Base-by-base conservation (phyloP, 805 yeast species). In the Wickerhamiella alocasiicola region DNA sequence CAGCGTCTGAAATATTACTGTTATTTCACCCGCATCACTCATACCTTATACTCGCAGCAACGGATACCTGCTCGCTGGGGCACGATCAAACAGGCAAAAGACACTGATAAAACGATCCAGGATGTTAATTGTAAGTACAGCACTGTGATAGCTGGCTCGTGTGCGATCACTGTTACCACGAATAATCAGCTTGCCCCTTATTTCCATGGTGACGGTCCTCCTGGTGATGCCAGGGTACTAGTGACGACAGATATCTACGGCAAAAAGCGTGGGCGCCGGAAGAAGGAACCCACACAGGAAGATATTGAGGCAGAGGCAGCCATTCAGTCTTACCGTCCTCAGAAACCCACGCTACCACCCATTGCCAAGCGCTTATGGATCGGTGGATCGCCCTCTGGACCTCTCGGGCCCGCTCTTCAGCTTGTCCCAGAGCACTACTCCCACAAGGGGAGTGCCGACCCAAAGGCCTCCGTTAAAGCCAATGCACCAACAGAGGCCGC, bases 1-100 rank as follows among this genome's bases (percentile, higher is more conserved):
- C 93, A 94, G 0, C 75, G 84, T 47, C 66, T 69, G 44, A 79
- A 81, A 52, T 81, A 74, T 49, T 81, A 72, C 56, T 64, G 93
- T 30, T 76, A 80, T 49, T 66, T 76, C 46, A 65, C 76, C 0
- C 66, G 40, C n/a, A 27, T 39, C 3, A 17, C 31, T 4, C 42
- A 27, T 18, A 11, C 25, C 9, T 15, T 18, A 4, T 35, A 15
- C 31, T 3, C 21, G 7, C 25, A 31, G 21, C 21, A 28, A 18
- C 39, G 18, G 2, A 6, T 25, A 7, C 28, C 34, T 4, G 15
- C 17, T 1, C 17, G 2, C 11, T 60, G 67, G 49, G 62, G 62
- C 2, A 27, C 45, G 3, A 54, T 59, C 21, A 43, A 48, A 13
- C 29, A 29, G 6, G 5, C 17, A 9, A 23, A 30, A 29, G 16